phyloP scores from a whole-genome alignment of 441 rosid species.

The Gossypium lobatum region DNA sequence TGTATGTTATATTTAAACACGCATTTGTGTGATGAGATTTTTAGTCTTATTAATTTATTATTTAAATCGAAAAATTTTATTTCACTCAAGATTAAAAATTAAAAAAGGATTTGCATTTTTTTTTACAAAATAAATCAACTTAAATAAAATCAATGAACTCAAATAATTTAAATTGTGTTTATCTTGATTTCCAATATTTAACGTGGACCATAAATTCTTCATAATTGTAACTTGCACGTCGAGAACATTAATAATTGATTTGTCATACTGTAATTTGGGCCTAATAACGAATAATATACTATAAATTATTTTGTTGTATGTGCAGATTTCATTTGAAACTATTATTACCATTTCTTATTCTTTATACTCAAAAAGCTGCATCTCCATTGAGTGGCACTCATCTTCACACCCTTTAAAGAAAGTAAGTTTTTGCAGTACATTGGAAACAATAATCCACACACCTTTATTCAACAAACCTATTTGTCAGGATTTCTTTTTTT shows the following conservation, averaged over 20 bases:
- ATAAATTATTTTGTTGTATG: neutral
- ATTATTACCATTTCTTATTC: neutral
- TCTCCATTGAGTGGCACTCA: neutral
- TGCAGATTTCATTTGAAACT: neutral
- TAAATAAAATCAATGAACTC: no score
- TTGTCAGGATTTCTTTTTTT: neutral
- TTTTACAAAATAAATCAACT: no score
- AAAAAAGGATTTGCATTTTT: no score
- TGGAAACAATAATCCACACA: neutral
- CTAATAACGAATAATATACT: neutral
- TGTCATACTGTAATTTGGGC: neutral
- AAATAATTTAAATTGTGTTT: no score
- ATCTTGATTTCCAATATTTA: no score
- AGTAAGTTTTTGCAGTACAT: neutral
- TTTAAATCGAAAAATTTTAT: no score
- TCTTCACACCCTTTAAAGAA: neutral
- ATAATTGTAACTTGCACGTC: constrained; percentile 5
- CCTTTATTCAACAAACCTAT: neutral
- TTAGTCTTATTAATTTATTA: no score
- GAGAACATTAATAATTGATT: neutral
- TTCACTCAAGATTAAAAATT: no score
- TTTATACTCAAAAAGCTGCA: constrained; percentile 2
- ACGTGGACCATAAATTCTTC: neutral
- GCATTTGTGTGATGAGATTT: no score
- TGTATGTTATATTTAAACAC: no score